These are phyloP conservation scores for Euphorbia lathyris DNA, from an alignment of 345 rosid species.

Conservation along the genomic window DNA sequence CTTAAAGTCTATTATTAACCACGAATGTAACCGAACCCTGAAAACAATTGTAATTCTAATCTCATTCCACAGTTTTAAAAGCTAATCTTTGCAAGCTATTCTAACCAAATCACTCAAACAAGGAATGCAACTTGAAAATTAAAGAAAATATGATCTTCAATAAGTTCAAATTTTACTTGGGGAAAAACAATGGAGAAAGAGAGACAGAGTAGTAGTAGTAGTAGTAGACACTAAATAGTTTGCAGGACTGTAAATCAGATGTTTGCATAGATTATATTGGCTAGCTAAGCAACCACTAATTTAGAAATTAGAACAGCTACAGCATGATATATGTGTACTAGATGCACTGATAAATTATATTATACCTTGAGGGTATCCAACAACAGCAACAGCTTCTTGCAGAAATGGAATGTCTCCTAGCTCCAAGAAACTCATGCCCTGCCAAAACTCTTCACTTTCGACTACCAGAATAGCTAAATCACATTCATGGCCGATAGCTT, in stretches of 20 bases:
- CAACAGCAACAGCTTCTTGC: slow-evolving; percentile 75
- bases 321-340: background rate
- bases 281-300: background rate
- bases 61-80: too few species aligned
- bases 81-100: too few species aligned
- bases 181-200: background rate
- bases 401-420: slow-evolving; percentile 72
- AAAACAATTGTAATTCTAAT: too few species aligned
- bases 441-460: slow-evolving; percentile 64
- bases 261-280: background rate
- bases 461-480: slow-evolving; percentile 75
- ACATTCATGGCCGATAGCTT: slow-evolving; percentile 80
- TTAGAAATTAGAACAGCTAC: background rate
- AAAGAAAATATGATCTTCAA: background rate
- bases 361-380: slow-evolving; percentile 91
- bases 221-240: background rate
- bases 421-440: slow-evolving; percentile 60
- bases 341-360: background rate
- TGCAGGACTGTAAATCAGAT: too few species aligned
- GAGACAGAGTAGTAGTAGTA: background rate
- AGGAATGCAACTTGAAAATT: background rate
- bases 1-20: too few species aligned
- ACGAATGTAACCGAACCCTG: too few species aligned
- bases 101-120: background rate
- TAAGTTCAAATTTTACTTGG: background rate